Evolutionary conservation across 352 stramenopile genomes (phyloP).

Genomic region (Phytophthora citricola): DNA sequence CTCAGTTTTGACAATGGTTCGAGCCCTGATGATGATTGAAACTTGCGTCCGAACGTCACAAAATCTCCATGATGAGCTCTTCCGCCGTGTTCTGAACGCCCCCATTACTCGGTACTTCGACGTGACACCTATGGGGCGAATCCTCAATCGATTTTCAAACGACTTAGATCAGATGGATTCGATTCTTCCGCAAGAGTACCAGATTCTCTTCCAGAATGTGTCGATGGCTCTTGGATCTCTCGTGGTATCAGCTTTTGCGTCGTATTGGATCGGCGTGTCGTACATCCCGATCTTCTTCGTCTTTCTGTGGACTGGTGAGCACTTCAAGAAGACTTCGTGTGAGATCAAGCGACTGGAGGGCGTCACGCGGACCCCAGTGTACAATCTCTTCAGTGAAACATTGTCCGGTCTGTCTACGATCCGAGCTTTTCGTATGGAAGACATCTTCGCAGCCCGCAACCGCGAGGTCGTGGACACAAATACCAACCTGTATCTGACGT

Average conservation of each 20-base stretch:
- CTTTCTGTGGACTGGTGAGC: slow-evolving; percentile 63
- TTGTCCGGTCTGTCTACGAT: slow-evolving; percentile 93
- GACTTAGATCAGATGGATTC: slow-evolving; percentile 60
- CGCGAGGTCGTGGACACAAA: slow-evolving; percentile 53
- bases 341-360: slow-evolving; percentile 95
- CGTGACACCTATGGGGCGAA: slow-evolving; percentile 54
- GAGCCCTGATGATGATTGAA: slow-evolving; percentile 37
- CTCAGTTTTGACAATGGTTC: slow-evolving; percentile 17
- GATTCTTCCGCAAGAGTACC: slow-evolving; percentile 46
- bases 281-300: slow-evolving; percentile 71
- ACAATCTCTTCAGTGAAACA: slow-evolving; percentile 91
- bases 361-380: slow-evolving; percentile 87
- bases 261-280: slow-evolving; percentile 47
- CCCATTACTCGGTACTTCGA: slow-evolving; percentile 63
- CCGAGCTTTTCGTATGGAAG: slow-evolving; percentile 60
- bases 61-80: slow-evolving; percentile 42
- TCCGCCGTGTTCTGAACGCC: slow-evolving; percentile 45
- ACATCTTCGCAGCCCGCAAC: slow-evolving; percentile 41
- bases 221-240: slow-evolving; percentile 40
- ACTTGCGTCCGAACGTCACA: slow-evolving; percentile 35
- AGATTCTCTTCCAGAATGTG: slow-evolving; percentile 32
- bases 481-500: slow-evolving; percentile 40
- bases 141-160: slow-evolving; percentile 62
- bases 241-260: slow-evolving; percentile 49
- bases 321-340: slow-evolving; percentile 81